These are phyloP conservation scores for Helminthosporium solani DNA, from an alignment of 2,329 filamentous ascomycete genomes.

Conservation along the genomic window DNA sequence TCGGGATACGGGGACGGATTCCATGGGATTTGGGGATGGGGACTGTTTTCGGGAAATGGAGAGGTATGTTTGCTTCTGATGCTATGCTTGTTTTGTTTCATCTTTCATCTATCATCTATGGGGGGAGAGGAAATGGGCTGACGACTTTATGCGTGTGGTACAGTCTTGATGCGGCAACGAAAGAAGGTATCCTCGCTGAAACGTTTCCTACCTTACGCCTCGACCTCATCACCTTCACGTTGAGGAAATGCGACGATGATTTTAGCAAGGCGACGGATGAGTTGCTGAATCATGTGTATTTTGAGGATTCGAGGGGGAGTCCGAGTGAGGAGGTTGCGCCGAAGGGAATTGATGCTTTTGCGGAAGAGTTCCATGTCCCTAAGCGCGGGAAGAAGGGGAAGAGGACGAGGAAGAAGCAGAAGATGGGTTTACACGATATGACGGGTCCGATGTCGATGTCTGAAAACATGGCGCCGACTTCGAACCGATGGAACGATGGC, in stretches of 20 bases:
- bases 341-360: slow-evolving; percentile 84
- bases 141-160: neutral
- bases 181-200: slow-evolving; percentile 62
- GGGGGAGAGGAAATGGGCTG: neutral
- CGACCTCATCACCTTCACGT: slow-evolving; percentile 64
- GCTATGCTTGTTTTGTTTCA: no score
- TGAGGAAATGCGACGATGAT: slow-evolving; percentile 68
- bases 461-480: slow-evolving; percentile 15
- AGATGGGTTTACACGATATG: slow-evolving; percentile 18
- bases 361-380: slow-evolving; percentile 54
- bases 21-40: slow-evolving; percentile 45
- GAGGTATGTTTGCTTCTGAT: no score
- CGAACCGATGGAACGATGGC: slow-evolving; percentile 61
- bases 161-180: slow-evolving; percentile 56
- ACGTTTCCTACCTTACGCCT: slow-evolving; percentile 72
- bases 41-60: slow-evolving; percentile 35
- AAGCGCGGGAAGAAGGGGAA: slow-evolving; percentile 46
- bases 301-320: slow-evolving; percentile 64
- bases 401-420: slow-evolving; percentile 49
- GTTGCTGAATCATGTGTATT: slow-evolving; percentile 74
- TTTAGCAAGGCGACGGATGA: slow-evolving; percentile 73
- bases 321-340: slow-evolving; percentile 46
- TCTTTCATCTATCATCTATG: no score
- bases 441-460: slow-evolving; percentile 23
- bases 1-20: slow-evolving; percentile 51